Conservation (phyloP, 1,139 yeast genomes). For the Geotrichum reessii region DNA sequence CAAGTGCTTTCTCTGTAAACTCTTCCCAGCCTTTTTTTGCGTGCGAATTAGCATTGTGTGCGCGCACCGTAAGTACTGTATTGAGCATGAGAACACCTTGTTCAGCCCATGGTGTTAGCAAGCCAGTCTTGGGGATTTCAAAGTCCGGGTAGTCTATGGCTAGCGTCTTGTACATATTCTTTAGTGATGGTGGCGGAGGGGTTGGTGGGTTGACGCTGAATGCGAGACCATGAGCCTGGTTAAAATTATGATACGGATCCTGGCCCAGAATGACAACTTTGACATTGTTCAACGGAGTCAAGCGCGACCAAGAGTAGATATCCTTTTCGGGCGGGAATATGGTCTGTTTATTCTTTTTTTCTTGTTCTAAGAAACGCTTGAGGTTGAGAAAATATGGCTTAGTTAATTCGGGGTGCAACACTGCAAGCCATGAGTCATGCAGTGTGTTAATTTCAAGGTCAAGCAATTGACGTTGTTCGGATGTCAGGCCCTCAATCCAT, state of each 20-base stretch:
- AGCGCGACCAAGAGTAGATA: constrained; percentile 89
- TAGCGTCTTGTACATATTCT: constrained; percentile 79
- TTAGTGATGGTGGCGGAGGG: constrained; percentile 82
- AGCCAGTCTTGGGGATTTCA: constrained; percentile 54
- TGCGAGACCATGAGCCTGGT: constrained; percentile 96
- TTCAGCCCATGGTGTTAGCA: constrained; percentile 76
- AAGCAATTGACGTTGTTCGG: constrained; percentile 51
- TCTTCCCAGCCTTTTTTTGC: constrained; percentile 89
- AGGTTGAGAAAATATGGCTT: constrained; percentile 80
- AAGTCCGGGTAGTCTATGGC: constrained; percentile 69
- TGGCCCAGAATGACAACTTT: constrained; percentile 86
- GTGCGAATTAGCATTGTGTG: constrained; percentile 92
- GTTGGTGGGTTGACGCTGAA: constrained; percentile 84
- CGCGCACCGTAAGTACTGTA: constrained; percentile 85
- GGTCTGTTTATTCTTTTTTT: constrained; percentile 36
- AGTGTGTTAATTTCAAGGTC: constrained; percentile 63
- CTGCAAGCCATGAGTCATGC: constrained; percentile 73
- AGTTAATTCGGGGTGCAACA: constrained; percentile 63
- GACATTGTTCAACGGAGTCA: constrained; percentile 70
- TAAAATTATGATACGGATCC: constrained; percentile 89
- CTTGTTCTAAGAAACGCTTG: constrained; percentile 51
- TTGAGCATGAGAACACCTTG: constrained; percentile 87
- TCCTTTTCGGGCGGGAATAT: constrained; percentile 74
- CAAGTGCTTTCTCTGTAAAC: constrained; percentile 70
- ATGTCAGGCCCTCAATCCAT: constrained; percentile 52